Evolutionary conservation across 164 flowering plant species (phyloP).

Genomic region (Umbellularia californica): DNA sequence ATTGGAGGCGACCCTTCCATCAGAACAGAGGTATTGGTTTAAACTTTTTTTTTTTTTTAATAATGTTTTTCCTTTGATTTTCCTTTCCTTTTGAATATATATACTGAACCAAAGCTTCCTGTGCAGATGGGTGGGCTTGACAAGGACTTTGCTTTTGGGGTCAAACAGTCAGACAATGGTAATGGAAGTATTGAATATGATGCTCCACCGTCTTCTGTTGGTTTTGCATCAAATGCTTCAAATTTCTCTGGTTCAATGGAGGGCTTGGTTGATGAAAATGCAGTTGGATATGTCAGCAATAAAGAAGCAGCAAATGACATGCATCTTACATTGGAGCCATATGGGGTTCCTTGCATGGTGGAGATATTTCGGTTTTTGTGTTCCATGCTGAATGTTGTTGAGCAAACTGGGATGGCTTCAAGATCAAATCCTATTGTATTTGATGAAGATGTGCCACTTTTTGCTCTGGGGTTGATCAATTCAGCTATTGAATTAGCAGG

Average conservation of each 20-base stretch:
- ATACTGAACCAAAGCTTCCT: background rate
- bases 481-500: constrained; percentile 43
- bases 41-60: background rate
- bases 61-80: background rate
- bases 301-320: constrained; percentile 16
- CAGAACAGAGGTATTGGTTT: constrained; percentile 20
- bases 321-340: constrained; percentile 31
- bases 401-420: constrained; percentile 28
- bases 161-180: constrained; percentile 22
- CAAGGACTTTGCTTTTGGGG: constrained; percentile 16
- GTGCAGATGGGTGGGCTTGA: constrained; percentile 25
- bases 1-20: constrained; percentile 12
- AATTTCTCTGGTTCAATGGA: constrained; percentile 3
- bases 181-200: constrained; percentile 19
- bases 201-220: constrained; percentile 13
- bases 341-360: constrained; percentile 43
- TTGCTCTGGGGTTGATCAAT: constrained; percentile 38
- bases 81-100: background rate
- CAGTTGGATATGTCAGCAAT: constrained; percentile 11
- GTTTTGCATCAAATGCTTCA: constrained; percentile 17
- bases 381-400: constrained; percentile 29
- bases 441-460: constrained; percentile 43
- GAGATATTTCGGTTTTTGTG: constrained; percentile 40
- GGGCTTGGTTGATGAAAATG: constrained; percentile 19
- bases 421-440: constrained; percentile 30